Evolutionary conservation across 2,329 filamentous ascomycete genomes (phyloP).

Genomic region (Trichoderma breve): DNA sequence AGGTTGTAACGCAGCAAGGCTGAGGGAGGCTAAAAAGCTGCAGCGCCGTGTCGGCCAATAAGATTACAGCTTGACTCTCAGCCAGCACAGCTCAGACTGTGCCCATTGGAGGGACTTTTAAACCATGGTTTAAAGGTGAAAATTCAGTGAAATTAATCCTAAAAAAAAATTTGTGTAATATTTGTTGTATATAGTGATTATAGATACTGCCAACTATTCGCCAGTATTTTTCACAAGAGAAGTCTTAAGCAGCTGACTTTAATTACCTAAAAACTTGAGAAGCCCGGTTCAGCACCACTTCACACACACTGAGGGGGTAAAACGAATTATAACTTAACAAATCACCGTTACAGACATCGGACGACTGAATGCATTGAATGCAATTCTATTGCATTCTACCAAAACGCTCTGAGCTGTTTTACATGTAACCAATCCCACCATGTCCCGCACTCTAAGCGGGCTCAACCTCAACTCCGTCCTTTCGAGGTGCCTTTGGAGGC

Average conservation of each 20-base stretch:
- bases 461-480: slow-evolving; percentile 6
- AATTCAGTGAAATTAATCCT: neutral
- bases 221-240: too few species aligned
- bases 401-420: neutral
- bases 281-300: too few species aligned
- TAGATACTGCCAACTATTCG: too few species aligned
- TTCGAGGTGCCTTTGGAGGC: neutral
- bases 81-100: neutral
- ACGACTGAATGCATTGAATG: neutral
- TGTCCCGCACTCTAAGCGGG: neutral
- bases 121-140: neutral
- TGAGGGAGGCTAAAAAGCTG: slow-evolving; percentile 18
- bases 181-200: neutral
- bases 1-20: slow-evolving; percentile 15
- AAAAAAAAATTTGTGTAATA: neutral
- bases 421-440: neutral
- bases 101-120: neutral
- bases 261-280: too few species aligned
- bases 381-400: neutral
- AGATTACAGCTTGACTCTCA: neutral
- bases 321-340: too few species aligned
- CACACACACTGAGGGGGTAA: too few species aligned
- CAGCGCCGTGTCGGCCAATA: slow-evolving; percentile 11
- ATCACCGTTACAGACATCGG: neutral
- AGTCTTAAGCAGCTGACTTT: too few species aligned